Evolutionary conservation across 495 filamentous ascomycete species (phyloP).

Genomic region (Pyrenopolyporus hunteri): DNA sequence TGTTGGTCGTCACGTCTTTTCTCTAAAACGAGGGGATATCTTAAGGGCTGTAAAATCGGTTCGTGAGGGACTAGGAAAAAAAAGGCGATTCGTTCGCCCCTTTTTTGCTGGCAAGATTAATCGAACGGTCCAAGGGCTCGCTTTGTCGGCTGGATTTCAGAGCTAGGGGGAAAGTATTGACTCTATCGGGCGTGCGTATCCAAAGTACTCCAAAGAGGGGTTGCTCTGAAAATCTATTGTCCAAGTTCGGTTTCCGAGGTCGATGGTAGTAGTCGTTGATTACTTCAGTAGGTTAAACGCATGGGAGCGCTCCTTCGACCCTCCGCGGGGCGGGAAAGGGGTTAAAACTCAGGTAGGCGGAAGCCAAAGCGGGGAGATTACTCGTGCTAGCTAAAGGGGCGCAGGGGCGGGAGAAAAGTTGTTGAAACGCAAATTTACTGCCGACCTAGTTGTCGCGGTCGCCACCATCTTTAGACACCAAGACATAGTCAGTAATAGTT

Average conservation of each 20-base stretch:
- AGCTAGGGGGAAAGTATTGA: neutral
- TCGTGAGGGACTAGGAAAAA: constrained; percentile 29
- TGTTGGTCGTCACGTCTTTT: constrained; percentile 23
- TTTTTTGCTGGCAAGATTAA: neutral
- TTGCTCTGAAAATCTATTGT: constrained; percentile 3
- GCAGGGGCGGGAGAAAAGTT: neutral
- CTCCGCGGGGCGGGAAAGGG: neutral
- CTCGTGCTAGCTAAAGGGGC: constrained; percentile 16
- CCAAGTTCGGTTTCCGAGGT: constrained; percentile 19
- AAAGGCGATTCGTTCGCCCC: constrained; percentile 11
- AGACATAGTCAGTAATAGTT: constrained; percentile 44
- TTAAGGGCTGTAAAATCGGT: constrained; percentile 23
- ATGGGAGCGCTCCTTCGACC: neutral
- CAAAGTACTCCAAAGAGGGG: constrained; percentile 9
- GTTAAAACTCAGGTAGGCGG: constrained; percentile 7
- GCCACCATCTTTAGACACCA: constrained; percentile 43
- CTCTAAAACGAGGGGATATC: constrained; percentile 39
- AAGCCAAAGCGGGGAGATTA: constrained; percentile 19
- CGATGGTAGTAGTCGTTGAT: constrained; percentile 7
- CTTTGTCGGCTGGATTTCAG: constrained; percentile 4
- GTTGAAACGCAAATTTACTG: constrained; percentile 13
- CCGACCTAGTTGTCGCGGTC: constrained; percentile 41
- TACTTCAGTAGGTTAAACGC: neutral
- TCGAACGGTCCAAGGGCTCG: constrained; percentile 8
- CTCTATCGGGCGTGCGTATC: constrained; percentile 14